phyloP scores from a whole-genome alignment of 257 asterid genomes.

The Penstemon barbatus region DNA sequence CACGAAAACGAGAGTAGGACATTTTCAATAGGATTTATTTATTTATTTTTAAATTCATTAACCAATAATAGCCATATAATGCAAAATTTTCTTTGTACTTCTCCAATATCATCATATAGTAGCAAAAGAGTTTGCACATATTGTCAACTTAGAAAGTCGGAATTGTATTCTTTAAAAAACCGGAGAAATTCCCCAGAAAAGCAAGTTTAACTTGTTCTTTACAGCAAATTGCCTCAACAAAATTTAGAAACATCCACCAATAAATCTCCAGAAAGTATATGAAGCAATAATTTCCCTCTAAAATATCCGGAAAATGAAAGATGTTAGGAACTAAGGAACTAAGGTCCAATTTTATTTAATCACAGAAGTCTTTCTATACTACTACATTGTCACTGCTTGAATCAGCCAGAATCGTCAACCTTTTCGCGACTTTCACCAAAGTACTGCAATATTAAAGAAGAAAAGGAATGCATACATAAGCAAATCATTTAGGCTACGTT shows the following conservation, averaged over 20 bases:
- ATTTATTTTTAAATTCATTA: background rate
- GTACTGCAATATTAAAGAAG: slow-evolving; percentile 44
- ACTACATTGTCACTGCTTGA: slow-evolving; percentile 56
- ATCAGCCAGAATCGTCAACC: slow-evolving; percentile 61
- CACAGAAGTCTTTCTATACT: slow-evolving; percentile 30
- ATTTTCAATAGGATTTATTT: background rate
- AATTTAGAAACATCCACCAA: background rate
- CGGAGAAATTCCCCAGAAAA: no score
- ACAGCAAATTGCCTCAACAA: background rate
- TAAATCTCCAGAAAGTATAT: slow-evolving; percentile 25
- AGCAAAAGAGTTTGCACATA: slow-evolving; percentile 15
- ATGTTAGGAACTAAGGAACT: slow-evolving; percentile 33
- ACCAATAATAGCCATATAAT: background rate
- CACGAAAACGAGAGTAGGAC: background rate
- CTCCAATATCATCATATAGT: slow-evolving; percentile 3
- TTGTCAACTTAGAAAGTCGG: no score
- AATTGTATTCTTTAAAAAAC: no score
- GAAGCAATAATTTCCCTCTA: slow-evolving; percentile 2
- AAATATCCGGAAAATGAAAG: slow-evolving; percentile 3
- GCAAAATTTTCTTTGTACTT: slow-evolving; percentile 3
- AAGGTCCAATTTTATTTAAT: slow-evolving; percentile 32
- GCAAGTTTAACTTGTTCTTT: no score
- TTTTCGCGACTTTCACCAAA: slow-evolving; percentile 52
- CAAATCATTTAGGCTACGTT: background rate
- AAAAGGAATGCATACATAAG: background rate